Evolutionary conservation across 306 rosid species (phyloP), one percentile per base, ranked within the genome.

Genomic region (Castanea mollissima): DNA sequence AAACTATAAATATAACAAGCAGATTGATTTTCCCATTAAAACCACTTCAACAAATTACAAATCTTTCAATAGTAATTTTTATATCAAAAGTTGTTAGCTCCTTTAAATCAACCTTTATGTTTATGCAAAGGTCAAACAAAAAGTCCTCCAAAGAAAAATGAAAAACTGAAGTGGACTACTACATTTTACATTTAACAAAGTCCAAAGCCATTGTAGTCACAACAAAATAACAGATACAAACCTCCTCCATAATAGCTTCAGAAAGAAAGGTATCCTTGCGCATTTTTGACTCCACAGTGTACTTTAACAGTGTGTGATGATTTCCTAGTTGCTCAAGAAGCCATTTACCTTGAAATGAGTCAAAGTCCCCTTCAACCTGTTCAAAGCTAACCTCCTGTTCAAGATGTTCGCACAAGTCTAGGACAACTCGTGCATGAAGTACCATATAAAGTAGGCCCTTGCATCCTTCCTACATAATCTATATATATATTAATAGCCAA

Each of bases 241-340:
- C 98, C 98, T 95, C 99, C 87, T 95, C 98, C 98, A 95, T 95
- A 35, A 95, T 89, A 25, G 96, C 92, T 86, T 95, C 98, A 58
- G 99, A 95, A 52, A 95, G 97, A 83, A 95, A 95, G 46, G 99
- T 91, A 73, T 95, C 98, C 71, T 86, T 90, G 81, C 87, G 88
- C 95, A 95, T 95, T 90, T 93, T 95, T 34, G 98, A 95, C 86
- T 95, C 99, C 56, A 95, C 99, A 2, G 91, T 84, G 83, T 95
- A 95, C 89, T 92, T 95, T 38, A 95, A 88, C 75, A 92, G 71
- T 1, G 97, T 95, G 84, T 95, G 99, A 85, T 92, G 98, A 87
- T 80, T 92, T 79, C 99, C 99, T 51, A 95, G 88, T 86, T 95
- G 99, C 90, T 95, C 99, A 78, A 95, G 86, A 78, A 83, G 80